Evolutionary conservation across 1,284 basidiomycete species (phyloP).

Genomic region (Leucoagaricus sp.): DNA sequence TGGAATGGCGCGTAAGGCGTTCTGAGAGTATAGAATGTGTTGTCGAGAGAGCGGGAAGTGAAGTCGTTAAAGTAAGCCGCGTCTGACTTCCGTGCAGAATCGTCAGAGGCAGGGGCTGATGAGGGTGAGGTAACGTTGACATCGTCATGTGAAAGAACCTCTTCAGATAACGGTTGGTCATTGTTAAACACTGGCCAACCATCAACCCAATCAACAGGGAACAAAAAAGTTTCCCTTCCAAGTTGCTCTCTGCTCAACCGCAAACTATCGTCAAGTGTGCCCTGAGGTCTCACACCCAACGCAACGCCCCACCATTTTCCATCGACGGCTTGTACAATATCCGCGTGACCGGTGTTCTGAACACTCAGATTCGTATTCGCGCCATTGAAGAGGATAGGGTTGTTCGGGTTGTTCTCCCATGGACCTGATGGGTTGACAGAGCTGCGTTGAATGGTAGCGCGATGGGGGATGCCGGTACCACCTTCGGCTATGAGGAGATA

Average conservation of each 20-base stretch:
- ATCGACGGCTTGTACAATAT: constrained; percentile 37
- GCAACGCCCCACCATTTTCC: constrained; percentile 48
- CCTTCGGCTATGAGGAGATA: constrained; percentile 47
- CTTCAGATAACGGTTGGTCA: constrained; percentile 18
- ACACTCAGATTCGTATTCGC: constrained; percentile 32
- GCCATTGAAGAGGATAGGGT: constrained; percentile 45
- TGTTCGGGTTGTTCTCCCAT: constrained; percentile 40
- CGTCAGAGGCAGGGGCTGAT: background rate
- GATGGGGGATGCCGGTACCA: constrained; percentile 34
- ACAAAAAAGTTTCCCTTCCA: constrained; percentile 46
- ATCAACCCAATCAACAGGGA: constrained; percentile 42
- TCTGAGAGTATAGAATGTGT: constrained; percentile 36
- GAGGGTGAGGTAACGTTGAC: background rate
- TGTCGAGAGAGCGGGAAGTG: constrained; percentile 25
- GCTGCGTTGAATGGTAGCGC: constrained; percentile 37
- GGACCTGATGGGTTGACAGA: constrained; percentile 38
- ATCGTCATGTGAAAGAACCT: constrained; percentile 3
- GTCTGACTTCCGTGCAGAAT: background rate
- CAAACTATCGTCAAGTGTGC: background rate
- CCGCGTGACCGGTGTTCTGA: constrained; percentile 43
- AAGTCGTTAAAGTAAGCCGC: constrained; percentile 29
- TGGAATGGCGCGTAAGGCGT: constrained; percentile 38
- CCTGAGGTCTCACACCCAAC: constrained; percentile 42
- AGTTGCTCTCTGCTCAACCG: constrained; percentile 12
- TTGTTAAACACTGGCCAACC: constrained; percentile 41